A percentile compares a stretch with the other conserved stretches of the same genome.
These are phyloP conservation scores for Chrysoporthe austroafricana DNA, from an alignment of 2,329 filamentous ascomycete species.

Conservation along the genomic window DNA sequence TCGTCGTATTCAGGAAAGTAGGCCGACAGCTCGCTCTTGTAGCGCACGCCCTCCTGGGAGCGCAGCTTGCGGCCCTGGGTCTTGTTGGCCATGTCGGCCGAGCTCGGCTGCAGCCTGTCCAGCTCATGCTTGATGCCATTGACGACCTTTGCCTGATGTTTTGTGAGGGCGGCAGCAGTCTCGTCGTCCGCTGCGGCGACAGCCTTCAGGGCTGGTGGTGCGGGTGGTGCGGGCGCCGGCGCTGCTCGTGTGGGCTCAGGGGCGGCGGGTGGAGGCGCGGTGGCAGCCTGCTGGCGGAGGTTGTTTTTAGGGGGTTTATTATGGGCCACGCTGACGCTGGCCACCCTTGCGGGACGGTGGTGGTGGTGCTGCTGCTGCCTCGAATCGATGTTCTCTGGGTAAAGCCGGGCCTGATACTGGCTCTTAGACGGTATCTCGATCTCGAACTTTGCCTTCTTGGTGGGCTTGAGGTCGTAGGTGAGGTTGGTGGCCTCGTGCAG, in stretches of 20 bases:
- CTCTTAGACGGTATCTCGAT: constrained; percentile 29
- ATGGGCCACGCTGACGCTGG: constrained; percentile 31
- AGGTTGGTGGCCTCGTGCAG: constrained; percentile 30
- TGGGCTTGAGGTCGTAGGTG: constrained; percentile 26
- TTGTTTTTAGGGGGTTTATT: constrained; percentile 35
- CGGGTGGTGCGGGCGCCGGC: constrained; percentile 27
- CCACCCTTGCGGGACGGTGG: constrained; percentile 31
- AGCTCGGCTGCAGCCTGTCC: constrained; percentile 56
- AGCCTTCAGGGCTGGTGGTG: constrained; percentile 29
- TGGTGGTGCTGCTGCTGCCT: constrained; percentile 24
- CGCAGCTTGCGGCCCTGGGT: constrained; percentile 75
- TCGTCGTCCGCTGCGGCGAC: constrained; percentile 29
- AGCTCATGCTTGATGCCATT: constrained; percentile 67
- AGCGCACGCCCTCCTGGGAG: constrained; percentile 81
- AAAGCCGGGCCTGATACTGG: constrained; percentile 28
- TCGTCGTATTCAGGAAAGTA: constrained; percentile 97
- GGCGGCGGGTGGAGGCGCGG: constrained; percentile 21
- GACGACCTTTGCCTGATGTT: constrained; percentile 60
- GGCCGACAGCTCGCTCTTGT: constrained; percentile 87
- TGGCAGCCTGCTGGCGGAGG: constrained; percentile 25
- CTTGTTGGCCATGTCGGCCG: constrained; percentile 49
- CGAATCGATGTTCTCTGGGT: constrained; percentile 26
- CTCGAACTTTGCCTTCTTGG: constrained; percentile 29
- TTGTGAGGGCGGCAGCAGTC: constrained; percentile 42
- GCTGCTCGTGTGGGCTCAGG: constrained; percentile 24